A percentile compares a stretch with the other conserved stretches of the same genome.
These are phyloP conservation scores for Yamadazyma olivae DNA, from an alignment of 805 yeast species.

Conservation along the genomic window DNA sequence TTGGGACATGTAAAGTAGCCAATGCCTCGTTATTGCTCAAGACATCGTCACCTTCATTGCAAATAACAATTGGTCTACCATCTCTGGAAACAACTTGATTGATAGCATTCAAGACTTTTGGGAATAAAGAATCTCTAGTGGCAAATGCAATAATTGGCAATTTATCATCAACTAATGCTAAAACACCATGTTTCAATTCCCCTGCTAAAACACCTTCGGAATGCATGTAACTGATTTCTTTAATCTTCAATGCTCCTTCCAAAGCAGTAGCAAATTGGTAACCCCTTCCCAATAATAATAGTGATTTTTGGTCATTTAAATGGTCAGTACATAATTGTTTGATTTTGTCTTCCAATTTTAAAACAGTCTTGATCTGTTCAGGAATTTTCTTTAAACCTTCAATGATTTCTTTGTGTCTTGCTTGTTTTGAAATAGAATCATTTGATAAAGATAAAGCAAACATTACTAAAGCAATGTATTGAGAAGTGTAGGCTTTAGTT, in stretches of 20 bases:
- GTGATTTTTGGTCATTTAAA: constrained; percentile 78
- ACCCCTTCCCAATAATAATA: constrained; percentile 93
- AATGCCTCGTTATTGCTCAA: constrained; percentile 53
- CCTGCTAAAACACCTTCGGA: constrained; percentile 99
- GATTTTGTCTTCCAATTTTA: constrained; percentile 69
- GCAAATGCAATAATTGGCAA: constrained; percentile 95
- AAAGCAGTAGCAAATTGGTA: constrained; percentile 95
- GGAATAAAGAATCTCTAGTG: constrained; percentile 93
- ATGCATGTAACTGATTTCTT: constrained; percentile 98
- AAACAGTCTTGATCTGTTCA: constrained; percentile 74
- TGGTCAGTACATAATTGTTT: constrained; percentile 69
- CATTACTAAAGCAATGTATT: constrained; percentile 95
- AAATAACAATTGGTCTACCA: constrained; percentile 92
- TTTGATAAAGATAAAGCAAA: constrained; percentile 92
- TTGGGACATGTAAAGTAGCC: constrained; percentile 85
- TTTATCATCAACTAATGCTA: constrained; percentile 92
- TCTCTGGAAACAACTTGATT: constrained; percentile 97
- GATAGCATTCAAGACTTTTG: constrained; percentile 92
- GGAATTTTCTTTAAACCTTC: constrained; percentile 84
- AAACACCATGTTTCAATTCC: constrained; percentile 96
- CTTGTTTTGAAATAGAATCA: constrained; percentile 73
- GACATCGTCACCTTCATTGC: constrained; percentile 76
- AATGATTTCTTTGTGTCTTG: constrained; percentile 82
- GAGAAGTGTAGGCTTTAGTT: constrained; percentile 98
- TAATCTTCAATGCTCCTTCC: constrained; percentile 97